Percentiles rank a stretch among this genome's conserved stretches.
Conservation (phyloP, 1,284 basidiomycete species). For the Fomitopsis schrenkii region DNA sequence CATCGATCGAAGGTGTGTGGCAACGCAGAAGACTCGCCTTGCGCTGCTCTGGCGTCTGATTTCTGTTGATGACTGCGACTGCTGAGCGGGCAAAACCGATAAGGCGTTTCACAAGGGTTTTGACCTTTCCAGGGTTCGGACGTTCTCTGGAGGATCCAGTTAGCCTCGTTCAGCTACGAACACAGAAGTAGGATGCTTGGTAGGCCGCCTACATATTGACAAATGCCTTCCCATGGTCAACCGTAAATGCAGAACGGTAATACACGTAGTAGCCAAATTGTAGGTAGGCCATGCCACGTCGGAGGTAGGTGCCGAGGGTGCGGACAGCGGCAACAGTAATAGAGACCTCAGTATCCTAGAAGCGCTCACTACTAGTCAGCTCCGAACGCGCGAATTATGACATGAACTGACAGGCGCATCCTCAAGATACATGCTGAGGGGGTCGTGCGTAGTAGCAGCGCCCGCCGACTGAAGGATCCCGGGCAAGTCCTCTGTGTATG, state of each 20-base stretch:
- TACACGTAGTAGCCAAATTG: not conserved
- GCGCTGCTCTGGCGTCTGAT: not conserved
- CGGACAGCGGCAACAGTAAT: too few relatives aligned
- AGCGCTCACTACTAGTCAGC: too few relatives aligned
- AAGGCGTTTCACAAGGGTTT: too few relatives aligned
- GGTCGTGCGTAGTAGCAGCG: not conserved
- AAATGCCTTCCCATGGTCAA: not conserved
- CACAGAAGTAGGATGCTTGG: not conserved
- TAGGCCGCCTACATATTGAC: not conserved
- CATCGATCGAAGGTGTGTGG: not conserved
- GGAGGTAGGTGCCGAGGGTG: not conserved
- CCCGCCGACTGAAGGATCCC: not conserved
- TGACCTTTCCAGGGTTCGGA: too few relatives aligned
- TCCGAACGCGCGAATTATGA: too few relatives aligned
- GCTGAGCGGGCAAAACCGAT: too few relatives aligned
- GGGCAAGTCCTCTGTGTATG: not conserved
- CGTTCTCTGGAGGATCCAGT: not conserved
- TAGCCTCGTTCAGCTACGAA: not conserved
- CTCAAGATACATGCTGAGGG: not conserved
- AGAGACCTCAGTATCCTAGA: too few relatives aligned
- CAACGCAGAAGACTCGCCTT: not conserved
- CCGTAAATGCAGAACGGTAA: not conserved
- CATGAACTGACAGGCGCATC: not conserved
- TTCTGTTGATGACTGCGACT: not conserved
- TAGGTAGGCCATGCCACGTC: not conserved